A percentile compares a stretch with the other conserved stretches of the same genome.
phyloP scores from a whole-genome alignment of 257 asterid species.

The Plantago major region DNA sequence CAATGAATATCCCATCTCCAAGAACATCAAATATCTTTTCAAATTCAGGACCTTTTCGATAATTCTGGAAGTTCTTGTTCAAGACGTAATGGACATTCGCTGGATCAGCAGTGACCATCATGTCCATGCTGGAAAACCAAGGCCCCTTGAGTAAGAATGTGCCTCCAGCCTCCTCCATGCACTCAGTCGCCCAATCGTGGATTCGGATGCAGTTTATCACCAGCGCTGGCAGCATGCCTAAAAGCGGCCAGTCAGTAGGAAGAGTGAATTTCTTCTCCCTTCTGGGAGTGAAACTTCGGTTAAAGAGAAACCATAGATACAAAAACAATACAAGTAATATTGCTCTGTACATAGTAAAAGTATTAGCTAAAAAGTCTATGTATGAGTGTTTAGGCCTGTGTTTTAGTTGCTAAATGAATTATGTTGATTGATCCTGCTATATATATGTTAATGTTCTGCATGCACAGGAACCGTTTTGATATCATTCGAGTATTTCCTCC shows the following conservation, averaged over 20 bases:
- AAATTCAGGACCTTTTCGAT: conserved; percentile 27
- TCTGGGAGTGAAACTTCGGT: not conserved
- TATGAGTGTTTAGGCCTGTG: too few relatives aligned
- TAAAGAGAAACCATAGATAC: not conserved
- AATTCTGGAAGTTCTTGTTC: conserved; percentile 30
- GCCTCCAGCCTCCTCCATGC: conserved; percentile 12
- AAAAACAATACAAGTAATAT: not conserved
- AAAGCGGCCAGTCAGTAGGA: conserved; percentile 31
- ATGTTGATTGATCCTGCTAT: too few relatives aligned
- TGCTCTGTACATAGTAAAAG: not conserved
- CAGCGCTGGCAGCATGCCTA: conserved; percentile 30
- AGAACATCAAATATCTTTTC: conserved; percentile 30
- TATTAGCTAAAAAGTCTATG: not conserved
- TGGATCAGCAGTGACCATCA: conserved; percentile 35
- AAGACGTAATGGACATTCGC: conserved; percentile 34
- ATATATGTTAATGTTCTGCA: too few relatives aligned
- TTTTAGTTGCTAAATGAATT: too few relatives aligned
- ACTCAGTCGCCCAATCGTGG: conserved; percentile 18
- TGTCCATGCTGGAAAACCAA: conserved; percentile 27
- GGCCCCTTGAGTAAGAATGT: conserved; percentile 28
- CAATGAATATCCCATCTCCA: conserved; percentile 38
- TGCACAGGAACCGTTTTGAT: too few relatives aligned
- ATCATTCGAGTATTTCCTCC: too few relatives aligned
- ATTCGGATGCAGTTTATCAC: conserved; percentile 2
- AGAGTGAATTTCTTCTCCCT: not conserved